Percentiles rank a stretch among this genome's conserved stretches.
These are phyloP conservation scores for Phytophthora cryptogea DNA, from an alignment of 352 stramenopile genomes.

Conservation along the genomic window DNA sequence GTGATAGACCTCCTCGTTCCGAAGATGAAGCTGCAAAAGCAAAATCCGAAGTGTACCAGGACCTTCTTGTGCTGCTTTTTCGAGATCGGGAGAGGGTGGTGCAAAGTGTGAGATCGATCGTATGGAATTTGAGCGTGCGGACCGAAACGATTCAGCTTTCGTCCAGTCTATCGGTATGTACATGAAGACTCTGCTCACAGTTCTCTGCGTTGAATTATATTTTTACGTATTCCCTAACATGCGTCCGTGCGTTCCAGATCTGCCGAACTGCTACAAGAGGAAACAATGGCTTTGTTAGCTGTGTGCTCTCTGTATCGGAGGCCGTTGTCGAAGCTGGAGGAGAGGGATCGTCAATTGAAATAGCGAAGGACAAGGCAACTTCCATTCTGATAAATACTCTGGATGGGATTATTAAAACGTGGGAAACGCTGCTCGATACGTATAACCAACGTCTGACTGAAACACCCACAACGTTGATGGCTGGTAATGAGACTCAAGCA, in stretches of 20 bases:
- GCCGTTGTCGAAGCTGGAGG: slow-evolving; percentile 33
- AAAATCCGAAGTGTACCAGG: slow-evolving; percentile 63
- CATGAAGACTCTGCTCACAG: not conserved
- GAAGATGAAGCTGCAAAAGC: slow-evolving; percentile 44
- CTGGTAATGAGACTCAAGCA: slow-evolving; percentile 65
- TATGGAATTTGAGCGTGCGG: slow-evolving; percentile 43
- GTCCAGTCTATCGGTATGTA: slow-evolving; percentile 35
- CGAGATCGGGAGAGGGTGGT: slow-evolving; percentile 47
- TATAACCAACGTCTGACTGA: slow-evolving; percentile 52
- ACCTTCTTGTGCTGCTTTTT: slow-evolving; percentile 62
- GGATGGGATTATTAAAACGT: slow-evolving; percentile 50
- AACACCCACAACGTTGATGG: slow-evolving; percentile 63
- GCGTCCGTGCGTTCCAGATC: slow-evolving; percentile 26
- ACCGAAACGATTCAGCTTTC: slow-evolving; percentile 31
- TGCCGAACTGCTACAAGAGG: slow-evolving; percentile 22
- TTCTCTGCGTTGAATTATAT: no score
- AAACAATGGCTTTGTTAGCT: slow-evolving; percentile 27
- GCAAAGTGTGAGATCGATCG: slow-evolving; percentile 34
- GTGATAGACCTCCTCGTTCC: slow-evolving; percentile 20
- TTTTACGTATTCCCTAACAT: slow-evolving; percentile 1
- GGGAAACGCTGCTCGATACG: slow-evolving; percentile 47
- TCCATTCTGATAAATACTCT: slow-evolving; percentile 41
- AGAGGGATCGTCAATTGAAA: slow-evolving; percentile 35
- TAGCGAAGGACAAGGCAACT: slow-evolving; percentile 39
- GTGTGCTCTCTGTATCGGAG: slow-evolving; percentile 43